Evolutionary conservation across 2,329 filamentous ascomycete species (phyloP).

Genomic region (Xylariaceae sp.): DNA sequence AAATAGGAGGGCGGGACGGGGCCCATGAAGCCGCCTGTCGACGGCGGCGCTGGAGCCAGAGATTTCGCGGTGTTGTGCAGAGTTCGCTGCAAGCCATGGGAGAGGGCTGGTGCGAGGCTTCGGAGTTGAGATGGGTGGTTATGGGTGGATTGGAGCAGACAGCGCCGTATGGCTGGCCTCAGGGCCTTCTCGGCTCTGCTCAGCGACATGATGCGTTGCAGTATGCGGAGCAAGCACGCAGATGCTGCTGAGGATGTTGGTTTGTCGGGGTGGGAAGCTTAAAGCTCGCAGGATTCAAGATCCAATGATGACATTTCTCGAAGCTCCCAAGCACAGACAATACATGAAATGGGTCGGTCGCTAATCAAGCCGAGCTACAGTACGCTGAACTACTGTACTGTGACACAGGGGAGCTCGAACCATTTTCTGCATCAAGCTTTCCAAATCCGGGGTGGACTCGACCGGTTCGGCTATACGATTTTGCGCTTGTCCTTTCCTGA

Average conservation of each 20-base stretch:
- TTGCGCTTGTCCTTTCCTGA: too few species aligned
- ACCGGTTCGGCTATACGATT: too few species aligned
- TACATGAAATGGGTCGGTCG: neutral
- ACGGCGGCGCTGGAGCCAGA: constrained; percentile 26
- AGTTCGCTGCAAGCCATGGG: constrained; percentile 21
- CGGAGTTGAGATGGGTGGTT: constrained; percentile 11
- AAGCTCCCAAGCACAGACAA: constrained; percentile 14
- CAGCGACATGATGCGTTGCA: constrained; percentile 35
- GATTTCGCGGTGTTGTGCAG: constrained; percentile 33
- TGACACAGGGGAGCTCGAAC: too few species aligned
- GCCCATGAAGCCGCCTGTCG: constrained; percentile 39
- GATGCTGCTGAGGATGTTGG: neutral
- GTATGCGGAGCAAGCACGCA: constrained; percentile 2
- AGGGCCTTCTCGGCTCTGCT: constrained; percentile 33
- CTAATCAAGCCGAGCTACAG: neutral
- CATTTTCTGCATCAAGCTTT: too few species aligned
- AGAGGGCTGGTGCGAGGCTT: constrained; percentile 23
- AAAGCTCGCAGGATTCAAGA: neutral
- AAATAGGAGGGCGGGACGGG: constrained; percentile 76
- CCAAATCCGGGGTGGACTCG: too few species aligned
- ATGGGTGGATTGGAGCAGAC: constrained; percentile 16
- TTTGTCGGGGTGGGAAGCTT: neutral
- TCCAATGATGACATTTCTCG: constrained; percentile 20
- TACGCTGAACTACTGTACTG: too few species aligned
- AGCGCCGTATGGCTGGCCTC: constrained; percentile 33